Evolutionary conservation across 371 early-diverging fungal species (phyloP).

Genomic region (Mucor indicus): DNA sequence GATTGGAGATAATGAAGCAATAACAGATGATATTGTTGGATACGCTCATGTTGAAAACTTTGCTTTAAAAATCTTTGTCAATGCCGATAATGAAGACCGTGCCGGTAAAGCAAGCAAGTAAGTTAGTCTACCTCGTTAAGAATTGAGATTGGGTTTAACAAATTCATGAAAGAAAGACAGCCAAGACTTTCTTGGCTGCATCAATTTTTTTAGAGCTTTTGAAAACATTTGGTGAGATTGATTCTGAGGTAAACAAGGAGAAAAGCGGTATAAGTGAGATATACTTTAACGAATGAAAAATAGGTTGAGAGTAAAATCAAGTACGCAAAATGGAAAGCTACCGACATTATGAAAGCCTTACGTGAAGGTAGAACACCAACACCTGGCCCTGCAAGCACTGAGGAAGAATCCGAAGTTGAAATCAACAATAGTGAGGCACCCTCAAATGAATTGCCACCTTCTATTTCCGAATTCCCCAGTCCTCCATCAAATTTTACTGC

Average conservation of each 20-base stretch:
- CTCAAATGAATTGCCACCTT: conserved; percentile 10
- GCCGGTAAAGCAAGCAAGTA: conserved; percentile 73
- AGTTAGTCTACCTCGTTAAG: conserved; percentile 9
- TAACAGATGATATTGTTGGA: conserved; percentile 77
- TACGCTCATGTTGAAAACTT: conserved; percentile 87
- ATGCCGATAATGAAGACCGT: conserved; percentile 92
- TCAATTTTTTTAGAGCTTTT: conserved; percentile 81
- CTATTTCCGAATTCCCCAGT: conserved; percentile 49
- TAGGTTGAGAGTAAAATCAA: conserved; percentile 85
- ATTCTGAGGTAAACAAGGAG: conserved; percentile 50
- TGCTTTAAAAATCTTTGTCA: conserved; percentile 85
- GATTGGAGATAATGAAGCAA: conserved; percentile 64
- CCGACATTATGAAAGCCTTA: conserved; percentile 89
- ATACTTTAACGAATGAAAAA: background rate
- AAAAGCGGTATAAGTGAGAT: background rate
- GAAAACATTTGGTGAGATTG: conserved; percentile 77
- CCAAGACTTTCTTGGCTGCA: conserved; percentile 83
- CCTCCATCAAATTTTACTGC: conserved; percentile 52
- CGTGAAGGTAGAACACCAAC: conserved; percentile 81
- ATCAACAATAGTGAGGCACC: background rate
- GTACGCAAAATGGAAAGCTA: conserved; percentile 94
- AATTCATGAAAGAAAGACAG: conserved; percentile 67
- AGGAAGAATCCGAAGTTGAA: conserved; percentile 1
- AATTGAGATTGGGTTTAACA: background rate
- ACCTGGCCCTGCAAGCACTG: conserved; percentile 47